These are phyloP conservation scores for Phycomyces nitens DNA, from an alignment of 192 early-diverging fungal genomes.

Conservation along the genomic window DNA sequence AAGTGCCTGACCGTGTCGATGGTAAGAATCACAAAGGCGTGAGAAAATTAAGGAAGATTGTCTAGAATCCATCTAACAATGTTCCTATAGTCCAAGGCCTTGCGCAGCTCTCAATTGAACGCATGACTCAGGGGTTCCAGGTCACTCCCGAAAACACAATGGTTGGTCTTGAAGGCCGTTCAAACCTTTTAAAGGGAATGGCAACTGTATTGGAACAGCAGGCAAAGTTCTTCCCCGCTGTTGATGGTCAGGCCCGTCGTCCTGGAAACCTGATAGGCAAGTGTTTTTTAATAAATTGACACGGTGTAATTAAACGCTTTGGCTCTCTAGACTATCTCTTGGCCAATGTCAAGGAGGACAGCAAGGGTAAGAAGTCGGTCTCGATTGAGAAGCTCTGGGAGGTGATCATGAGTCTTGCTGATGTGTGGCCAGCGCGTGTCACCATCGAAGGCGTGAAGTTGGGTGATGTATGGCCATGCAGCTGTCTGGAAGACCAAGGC, in stretches of 20 bases:
- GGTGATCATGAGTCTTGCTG: slow-evolving; percentile 71
- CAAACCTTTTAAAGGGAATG: slow-evolving; percentile 62
- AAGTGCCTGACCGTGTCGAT: slow-evolving; percentile 66
- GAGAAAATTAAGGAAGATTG: slow-evolving; percentile 5
- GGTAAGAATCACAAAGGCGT: slow-evolving; percentile 34
- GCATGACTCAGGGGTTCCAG: slow-evolving; percentile 69
- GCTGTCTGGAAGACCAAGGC: slow-evolving; percentile 46
- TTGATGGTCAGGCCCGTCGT: slow-evolving; percentile 45
- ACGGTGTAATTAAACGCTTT: too few species aligned
- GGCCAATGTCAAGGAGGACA: neutral
- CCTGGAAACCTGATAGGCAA: slow-evolving; percentile 83
- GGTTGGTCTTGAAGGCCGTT: slow-evolving; percentile 76
- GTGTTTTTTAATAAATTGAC: too few species aligned
- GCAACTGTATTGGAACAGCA: slow-evolving; percentile 51
- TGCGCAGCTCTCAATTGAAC: slow-evolving; percentile 43
- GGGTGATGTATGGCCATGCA: slow-evolving; percentile 90
- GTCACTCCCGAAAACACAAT: slow-evolving; percentile 74
- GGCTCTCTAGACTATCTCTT: slow-evolving; percentile 18
- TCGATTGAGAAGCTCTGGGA: slow-evolving; percentile 71
- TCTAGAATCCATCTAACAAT: neutral
- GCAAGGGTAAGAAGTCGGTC: slow-evolving; percentile 42
- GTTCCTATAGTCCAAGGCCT: slow-evolving; percentile 42
- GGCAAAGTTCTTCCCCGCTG: slow-evolving; percentile 56
- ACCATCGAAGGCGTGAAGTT: slow-evolving; percentile 69
- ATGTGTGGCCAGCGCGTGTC: slow-evolving; percentile 86